Evolutionary conservation across 306 rosid species (phyloP).

Genomic region (Biancaea sappan): DNA sequence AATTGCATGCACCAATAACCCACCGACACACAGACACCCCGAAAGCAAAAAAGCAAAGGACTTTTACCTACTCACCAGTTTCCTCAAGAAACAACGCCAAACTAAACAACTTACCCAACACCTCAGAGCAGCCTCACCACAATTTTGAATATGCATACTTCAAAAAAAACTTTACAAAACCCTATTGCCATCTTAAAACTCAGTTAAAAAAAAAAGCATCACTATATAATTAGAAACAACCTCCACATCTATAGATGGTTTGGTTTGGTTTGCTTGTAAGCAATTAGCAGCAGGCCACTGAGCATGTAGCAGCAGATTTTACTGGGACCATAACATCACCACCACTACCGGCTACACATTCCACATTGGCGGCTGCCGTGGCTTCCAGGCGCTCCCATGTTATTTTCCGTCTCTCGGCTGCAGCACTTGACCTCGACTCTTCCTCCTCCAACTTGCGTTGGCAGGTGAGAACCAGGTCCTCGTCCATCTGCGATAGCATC

Average conservation of each 20-base stretch:
- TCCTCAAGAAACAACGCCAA: too few species aligned
- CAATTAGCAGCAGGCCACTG: slow-evolving; percentile 81
- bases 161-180: slow-evolving; percentile 46
- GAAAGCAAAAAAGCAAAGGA: background rate
- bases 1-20: slow-evolving; percentile 48
- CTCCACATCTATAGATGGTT: slow-evolving; percentile 1
- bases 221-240: slow-evolving; percentile 33
- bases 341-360: slow-evolving; percentile 24
- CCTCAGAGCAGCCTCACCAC: slow-evolving; percentile 21
- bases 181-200: slow-evolving; percentile 37
- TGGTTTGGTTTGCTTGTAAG: background rate
- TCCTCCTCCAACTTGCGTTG: slow-evolving; percentile 82
- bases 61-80: background rate
- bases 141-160: slow-evolving; percentile 41
- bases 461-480: slow-evolving; percentile 74
- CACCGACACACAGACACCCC: slow-evolving; percentile 46
- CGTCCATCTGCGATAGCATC: slow-evolving; percentile 84
- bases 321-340: slow-evolving; percentile 58
- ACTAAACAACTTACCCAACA: slow-evolving; percentile 28
- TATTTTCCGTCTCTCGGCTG: slow-evolving; percentile 75
- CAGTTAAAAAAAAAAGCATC: slow-evolving; percentile 28
- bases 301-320: slow-evolving; percentile 68
- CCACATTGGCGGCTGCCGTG: slow-evolving; percentile 43
- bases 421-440: slow-evolving; percentile 45
- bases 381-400: slow-evolving; percentile 91